phyloP scores from a whole-genome alignment of 768 basidiomycete genomes.

The Kwoniella pini region DNA sequence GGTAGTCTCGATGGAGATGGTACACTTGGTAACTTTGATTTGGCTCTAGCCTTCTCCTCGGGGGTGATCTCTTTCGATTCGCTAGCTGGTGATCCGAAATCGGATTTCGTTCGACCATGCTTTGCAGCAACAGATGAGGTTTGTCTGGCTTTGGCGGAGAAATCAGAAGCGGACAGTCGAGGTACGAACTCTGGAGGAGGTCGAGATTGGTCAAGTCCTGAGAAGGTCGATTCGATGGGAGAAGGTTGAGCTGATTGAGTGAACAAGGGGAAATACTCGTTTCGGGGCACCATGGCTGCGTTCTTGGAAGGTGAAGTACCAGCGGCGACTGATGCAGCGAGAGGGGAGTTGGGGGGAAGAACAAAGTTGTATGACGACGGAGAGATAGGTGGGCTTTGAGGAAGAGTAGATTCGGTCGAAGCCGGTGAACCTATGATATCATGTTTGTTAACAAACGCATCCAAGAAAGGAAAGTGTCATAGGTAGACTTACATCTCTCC shows the following conservation, averaged over 20 bases:
- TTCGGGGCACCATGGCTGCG: slow-evolving; percentile 3
- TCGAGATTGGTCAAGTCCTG: slow-evolving; percentile 34
- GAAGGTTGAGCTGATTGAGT: slow-evolving; percentile 46
- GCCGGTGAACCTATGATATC: slow-evolving; percentile 8
- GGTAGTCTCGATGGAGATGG: slow-evolving; percentile 33
- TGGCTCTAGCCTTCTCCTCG: slow-evolving; percentile 15
- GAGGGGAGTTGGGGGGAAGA: slow-evolving; percentile 39
- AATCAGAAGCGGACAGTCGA: slow-evolving; percentile 39
- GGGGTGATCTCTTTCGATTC: slow-evolving; percentile 13
- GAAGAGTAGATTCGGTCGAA: slow-evolving; percentile 19
- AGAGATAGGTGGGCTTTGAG: slow-evolving; percentile 33
- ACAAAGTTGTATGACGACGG: slow-evolving; percentile 41
- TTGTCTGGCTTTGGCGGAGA: slow-evolving; percentile 20
- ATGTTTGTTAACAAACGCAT: not conserved
- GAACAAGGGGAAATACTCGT: slow-evolving; percentile 21
- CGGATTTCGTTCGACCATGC: slow-evolving; percentile 31
- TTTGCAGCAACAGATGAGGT: slow-evolving; percentile 15
- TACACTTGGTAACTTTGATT: slow-evolving; percentile 8
- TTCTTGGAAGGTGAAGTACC: slow-evolving; percentile 14
- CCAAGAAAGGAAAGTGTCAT: not conserved
- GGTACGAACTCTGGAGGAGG: slow-evolving; percentile 47
- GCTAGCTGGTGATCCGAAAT: slow-evolving; percentile 9
- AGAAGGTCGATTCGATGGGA: slow-evolving; percentile 40
- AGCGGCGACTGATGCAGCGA: slow-evolving; percentile 35
- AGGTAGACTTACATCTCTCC: slow-evolving; percentile 20